Percentiles rank a stretch among this genome's conserved stretches.
Conservation (phyloP, 495 filamentous ascomycete species). For the Acidomyces sp. region DNA sequence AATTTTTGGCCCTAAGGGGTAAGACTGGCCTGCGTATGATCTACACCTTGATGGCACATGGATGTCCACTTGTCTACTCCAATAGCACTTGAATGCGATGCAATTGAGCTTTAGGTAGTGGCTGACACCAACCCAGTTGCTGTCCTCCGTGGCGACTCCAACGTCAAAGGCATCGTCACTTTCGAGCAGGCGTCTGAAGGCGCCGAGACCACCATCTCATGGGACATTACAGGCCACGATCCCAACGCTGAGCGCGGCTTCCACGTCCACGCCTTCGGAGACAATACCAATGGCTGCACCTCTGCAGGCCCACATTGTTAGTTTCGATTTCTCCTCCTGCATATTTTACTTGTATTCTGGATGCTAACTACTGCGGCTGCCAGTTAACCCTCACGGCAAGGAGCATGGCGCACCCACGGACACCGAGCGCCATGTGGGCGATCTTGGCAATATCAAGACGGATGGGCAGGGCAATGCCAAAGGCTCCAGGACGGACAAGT, state of each 20-base stretch:
- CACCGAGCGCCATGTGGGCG: conserved; percentile 81
- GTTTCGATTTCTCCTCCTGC: conserved; percentile 19
- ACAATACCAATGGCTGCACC: conserved; percentile 99
- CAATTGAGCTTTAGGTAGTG: no score
- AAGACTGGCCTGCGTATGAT: no score
- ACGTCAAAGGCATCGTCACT: conserved; percentile 78
- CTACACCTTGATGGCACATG: no score
- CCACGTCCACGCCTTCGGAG: conserved; percentile 97
- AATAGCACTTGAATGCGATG: no score
- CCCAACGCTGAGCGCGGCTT: conserved; percentile 90
- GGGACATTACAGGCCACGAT: conserved; percentile 86
- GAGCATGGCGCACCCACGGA: conserved; percentile 79
- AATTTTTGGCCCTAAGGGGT: no score
- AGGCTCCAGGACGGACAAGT: conserved; percentile 59
- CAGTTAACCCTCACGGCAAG: conserved; percentile 91
- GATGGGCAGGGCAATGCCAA: conserved; percentile 78
- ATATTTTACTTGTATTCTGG: background rate
- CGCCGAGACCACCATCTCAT: conserved; percentile 70
- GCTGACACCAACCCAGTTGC: no score
- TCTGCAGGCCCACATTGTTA: conserved; percentile 91
- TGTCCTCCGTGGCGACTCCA: conserved; percentile 93
- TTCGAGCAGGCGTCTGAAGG: conserved; percentile 83
- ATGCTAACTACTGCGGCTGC: background rate
- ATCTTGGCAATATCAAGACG: conserved; percentile 92
- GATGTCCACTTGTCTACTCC: no score